Evolutionary conservation across 257 asterid species (phyloP), one percentile per base, ranked within the genome.

Genomic region (Scutellaria minor): DNA sequence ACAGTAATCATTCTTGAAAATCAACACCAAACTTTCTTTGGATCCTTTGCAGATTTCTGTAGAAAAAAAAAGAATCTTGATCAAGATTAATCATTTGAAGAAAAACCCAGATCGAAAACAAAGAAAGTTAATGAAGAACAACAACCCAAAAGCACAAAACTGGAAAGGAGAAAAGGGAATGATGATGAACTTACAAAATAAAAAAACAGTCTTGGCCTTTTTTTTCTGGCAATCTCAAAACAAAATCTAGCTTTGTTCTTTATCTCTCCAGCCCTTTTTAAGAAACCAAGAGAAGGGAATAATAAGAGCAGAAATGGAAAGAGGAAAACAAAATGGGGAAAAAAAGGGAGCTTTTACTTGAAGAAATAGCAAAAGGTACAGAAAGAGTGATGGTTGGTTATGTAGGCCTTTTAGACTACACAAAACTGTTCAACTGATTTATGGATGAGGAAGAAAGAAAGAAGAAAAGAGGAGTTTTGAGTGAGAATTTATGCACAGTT

Each of bases 1-100:
- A 87, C 83, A 65, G 85, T 82, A 74, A 86, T 86, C 96, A 89
- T 90, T 74, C 53, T 66, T 51, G 50, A 6, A 51, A 72, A 71
- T 27, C 75, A 22, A 42, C 45, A 47, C 58, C 3, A 18, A 70
- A 48, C 10, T 46, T 1, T 24, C 27, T 24, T 2, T 24, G 27
- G 27, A 24, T 24, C 27, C 73, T 77, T 54, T 12, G 39, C 63
- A 45, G 59, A 62, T 67, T 63, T 67, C 82, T 77, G 80, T 27
- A 48, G 27, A 18, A 5, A 60, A 41, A 60, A 41, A 73, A 15
- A 10, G 10, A 50, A 51, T 24, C 11, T 56, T 56, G 9, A 37
- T 6, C n/a, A 31, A 66, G 48, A 40, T 9, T 1, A 11, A 52
- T 24, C 4, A 47, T 22, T 13, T 48, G 40, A 42, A 69, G 44